Base-by-base conservation (phyloP, 1,139 yeast species). In the Blastobotrys proliferans region DNA sequence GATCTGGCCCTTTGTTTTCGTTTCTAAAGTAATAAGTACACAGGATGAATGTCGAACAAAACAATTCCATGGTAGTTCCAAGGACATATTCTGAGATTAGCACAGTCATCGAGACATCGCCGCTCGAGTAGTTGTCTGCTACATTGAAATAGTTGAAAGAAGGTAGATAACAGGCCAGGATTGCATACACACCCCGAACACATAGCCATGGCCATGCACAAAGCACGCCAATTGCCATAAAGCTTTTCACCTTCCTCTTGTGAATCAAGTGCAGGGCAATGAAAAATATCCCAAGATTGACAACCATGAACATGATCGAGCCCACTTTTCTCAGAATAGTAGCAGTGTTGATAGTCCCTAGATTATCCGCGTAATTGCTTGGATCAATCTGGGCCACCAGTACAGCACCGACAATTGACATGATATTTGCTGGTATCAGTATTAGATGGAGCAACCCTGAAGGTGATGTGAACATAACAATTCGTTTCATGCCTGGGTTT, bases 161-260 rank as follows among this genome's bases (percentile, higher is more conserved):
- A n/a, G 27, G 16, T 2, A 47, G 41, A 3, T 44, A 44, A 10
- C 51, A 50, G 3, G 52, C 40, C 18, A 54, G 36, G 22, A 54
- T 41, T 11, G 57, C 58, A 32, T 49, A 54, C 20, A 53, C 48
- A 24, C 58, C 58, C 34, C 58, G 45, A 1, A 54, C 56, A 18
- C 50, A 25, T 28, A 55, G 38, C n/a, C 52, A 47, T 4, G 51
- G 56, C 44, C 46, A 67, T 10, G 50, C 49, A 11, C 31, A 14
- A 11, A 48, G 27, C 6, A 51, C 50, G 2, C 49, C 51, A 9
- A 13, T 20, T 11, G 41, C 28, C 35, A 44, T 31, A 14, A 48
- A 46, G 8, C 38, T 38, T 5, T 48, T 35, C 19, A 38, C 38
- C 9, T 39, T 21, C 31, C 41, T 27, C 33, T 35, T 39, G 22